Conservation (phyloP, 176 grass and related monocot species). For the Miscanthus lutarioriparius region DNA sequence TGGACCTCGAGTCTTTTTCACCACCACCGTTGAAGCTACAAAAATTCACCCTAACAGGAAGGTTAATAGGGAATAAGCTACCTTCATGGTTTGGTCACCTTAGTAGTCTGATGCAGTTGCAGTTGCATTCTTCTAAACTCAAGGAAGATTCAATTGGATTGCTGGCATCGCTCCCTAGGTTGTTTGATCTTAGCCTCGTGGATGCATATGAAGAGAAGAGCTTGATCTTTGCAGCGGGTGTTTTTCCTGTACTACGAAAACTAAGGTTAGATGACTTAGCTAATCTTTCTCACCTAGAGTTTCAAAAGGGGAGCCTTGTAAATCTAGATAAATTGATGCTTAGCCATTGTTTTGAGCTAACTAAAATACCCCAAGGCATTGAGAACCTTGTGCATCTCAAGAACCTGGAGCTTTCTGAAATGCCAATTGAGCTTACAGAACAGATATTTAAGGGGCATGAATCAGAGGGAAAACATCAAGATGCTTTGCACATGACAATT, state of each 20-base stretch:
- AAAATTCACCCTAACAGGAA: slow-evolving; percentile 35
- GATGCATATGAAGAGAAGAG: slow-evolving; percentile 35
- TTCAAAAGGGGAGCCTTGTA: slow-evolving; percentile 32
- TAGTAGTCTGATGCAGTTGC: slow-evolving; percentile 30
- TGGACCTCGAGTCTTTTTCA: slow-evolving; percentile 37
- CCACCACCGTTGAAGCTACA: slow-evolving; percentile 38
- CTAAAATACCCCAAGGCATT: slow-evolving; percentile 34
- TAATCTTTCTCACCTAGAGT: slow-evolving; percentile 37
- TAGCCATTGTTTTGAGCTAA: slow-evolving; percentile 33
- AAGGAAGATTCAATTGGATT: slow-evolving; percentile 30
- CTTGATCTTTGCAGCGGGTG: slow-evolving; percentile 23
- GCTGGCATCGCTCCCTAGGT: slow-evolving; percentile 28
- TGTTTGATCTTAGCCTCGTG: slow-evolving; percentile 37
- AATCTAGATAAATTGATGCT: slow-evolving; percentile 10
- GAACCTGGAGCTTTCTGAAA: slow-evolving; percentile 32
- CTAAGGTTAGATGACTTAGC: slow-evolving; percentile 27
- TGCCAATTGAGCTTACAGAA: slow-evolving; percentile 34
- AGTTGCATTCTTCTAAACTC: slow-evolving; percentile 32
- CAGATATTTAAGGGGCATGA: neutral
- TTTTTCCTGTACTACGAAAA: slow-evolving; percentile 18
- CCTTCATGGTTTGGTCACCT: slow-evolving; percentile 43
- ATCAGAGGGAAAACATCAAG: neutral
- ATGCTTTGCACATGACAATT: neutral
- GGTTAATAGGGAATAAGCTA: slow-evolving; percentile 21
- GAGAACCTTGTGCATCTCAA: slow-evolving; percentile 35